A percentile compares a stretch with the other conserved stretches of the same genome.
phyloP scores from a whole-genome alignment of 371 early-diverging fungal species.

The Vairimorpha necatrix region DNA sequence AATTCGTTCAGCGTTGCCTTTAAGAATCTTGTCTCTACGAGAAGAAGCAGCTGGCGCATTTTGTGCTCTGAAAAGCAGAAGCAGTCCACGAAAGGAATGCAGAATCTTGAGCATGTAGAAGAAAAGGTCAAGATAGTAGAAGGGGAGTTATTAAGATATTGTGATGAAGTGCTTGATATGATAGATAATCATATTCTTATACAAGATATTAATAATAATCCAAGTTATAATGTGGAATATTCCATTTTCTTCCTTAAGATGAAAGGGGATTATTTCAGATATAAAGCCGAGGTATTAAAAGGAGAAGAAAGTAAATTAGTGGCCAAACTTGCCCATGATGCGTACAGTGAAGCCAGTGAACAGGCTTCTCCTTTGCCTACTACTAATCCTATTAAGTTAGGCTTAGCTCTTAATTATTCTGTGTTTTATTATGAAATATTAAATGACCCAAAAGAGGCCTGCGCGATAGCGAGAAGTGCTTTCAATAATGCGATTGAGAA shows the following conservation, averaged over 20 bases:
- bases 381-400: constrained; percentile 96
- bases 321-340: constrained; percentile 77
- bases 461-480: constrained; percentile 93
- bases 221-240: constrained; percentile 73
- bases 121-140: constrained; percentile 83
- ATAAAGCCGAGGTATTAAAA: constrained; percentile 89
- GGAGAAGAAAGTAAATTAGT: constrained; percentile 76
- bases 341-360: constrained; percentile 88
- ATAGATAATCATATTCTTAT: constrained; percentile 80
- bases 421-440: constrained; percentile 99
- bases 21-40: constrained; percentile 96
- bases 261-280: constrained; percentile 99
- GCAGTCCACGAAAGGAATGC: constrained; percentile 75
- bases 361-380: constrained; percentile 85
- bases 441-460: constrained; percentile 93
- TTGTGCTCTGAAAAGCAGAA: constrained; percentile 94
- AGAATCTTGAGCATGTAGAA: constrained; percentile 76
- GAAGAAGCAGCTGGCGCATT: constrained; percentile 97
- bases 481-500: constrained; percentile 99
- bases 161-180: constrained; percentile 84
- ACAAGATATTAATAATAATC: constrained; percentile 66
- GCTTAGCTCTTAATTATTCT: constrained; percentile 98
- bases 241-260: constrained; percentile 98
- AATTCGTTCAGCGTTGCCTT: constrained; percentile 95
- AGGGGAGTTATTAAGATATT: constrained; percentile 81